Percentiles rank a stretch among this genome's conserved stretches.
Conservation (phyloP, 2,329 filamentous ascomycete species). For the Lachnellula suecica region DNA sequence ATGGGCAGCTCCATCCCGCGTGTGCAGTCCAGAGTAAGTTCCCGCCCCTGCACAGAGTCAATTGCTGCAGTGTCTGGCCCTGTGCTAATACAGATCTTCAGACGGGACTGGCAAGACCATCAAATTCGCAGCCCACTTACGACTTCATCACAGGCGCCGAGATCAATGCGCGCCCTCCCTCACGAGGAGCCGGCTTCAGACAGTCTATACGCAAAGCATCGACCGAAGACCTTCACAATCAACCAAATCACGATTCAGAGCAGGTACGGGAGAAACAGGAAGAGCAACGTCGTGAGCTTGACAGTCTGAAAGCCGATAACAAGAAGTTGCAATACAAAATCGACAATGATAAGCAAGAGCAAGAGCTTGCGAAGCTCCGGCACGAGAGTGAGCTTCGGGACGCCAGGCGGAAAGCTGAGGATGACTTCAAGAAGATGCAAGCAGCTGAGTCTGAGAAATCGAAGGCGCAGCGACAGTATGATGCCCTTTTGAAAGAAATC, state of each 20-base stretch:
- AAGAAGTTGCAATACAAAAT: conserved; percentile 86
- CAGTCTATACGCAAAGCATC: conserved; percentile 53
- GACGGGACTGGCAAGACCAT: conserved; percentile 48
- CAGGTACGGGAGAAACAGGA: conserved; percentile 26
- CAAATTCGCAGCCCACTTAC: conserved; percentile 52
- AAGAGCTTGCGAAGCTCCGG: conserved; percentile 74
- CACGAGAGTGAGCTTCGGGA: conserved; percentile 85
- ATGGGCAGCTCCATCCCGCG: conserved; percentile 30
- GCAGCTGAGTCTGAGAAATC: conserved; percentile 55
- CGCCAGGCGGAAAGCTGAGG: conserved; percentile 75
- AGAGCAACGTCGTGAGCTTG: conserved; percentile 45
- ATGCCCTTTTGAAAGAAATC: conserved; percentile 51
- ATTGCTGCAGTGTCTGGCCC: neutral
- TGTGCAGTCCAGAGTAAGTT: conserved; percentile 29
- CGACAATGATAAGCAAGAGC: conserved; percentile 83
- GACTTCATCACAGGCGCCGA: conserved; percentile 56
- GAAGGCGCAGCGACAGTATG: conserved; percentile 49
- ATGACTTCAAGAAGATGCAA: conserved; percentile 72
- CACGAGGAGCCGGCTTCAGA: conserved; percentile 22
- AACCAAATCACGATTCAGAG: conserved; percentile 41
- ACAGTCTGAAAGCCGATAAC: conserved; percentile 86
- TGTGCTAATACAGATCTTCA: conserved; percentile 12
- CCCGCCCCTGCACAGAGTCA: neutral
- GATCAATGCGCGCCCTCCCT: conserved; percentile 29
- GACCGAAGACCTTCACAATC: conserved; percentile 53